Percentiles rank a stretch among this genome's conserved stretches.
These are phyloP conservation scores for Syncephalastrum racemosum DNA, from an alignment of 371 early-diverging fungal genomes.

Conservation along the genomic window DNA sequence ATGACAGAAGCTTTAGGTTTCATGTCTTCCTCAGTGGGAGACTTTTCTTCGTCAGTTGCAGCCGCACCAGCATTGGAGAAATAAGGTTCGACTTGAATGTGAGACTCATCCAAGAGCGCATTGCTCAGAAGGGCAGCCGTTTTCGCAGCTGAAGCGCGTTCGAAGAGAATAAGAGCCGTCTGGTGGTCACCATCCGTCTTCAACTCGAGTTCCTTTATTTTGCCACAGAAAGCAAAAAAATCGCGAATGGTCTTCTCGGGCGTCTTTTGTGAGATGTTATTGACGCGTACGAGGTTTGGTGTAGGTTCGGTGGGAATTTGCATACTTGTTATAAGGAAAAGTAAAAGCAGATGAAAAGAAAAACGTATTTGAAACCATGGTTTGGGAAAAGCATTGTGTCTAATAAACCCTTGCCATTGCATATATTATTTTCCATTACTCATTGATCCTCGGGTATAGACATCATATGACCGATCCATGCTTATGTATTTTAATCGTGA, in stretches of 20 bases:
- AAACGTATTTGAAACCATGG: background rate
- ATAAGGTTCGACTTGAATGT: constrained; percentile 52
- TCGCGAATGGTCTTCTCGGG: constrained; percentile 48
- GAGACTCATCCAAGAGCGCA: constrained; percentile 54
- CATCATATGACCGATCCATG: no score
- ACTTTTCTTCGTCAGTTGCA: constrained; percentile 6
- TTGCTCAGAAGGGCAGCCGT: constrained; percentile 60
- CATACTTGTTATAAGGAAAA: constrained; percentile 3
- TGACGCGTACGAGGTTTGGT: constrained; percentile 40
- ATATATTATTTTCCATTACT: no score
- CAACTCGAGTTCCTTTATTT: constrained; percentile 56
- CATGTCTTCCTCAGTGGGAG: constrained; percentile 32
- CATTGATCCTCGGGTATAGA: no score
- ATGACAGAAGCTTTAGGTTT: constrained; percentile 54
- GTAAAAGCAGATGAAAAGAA: background rate
- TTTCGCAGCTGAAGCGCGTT: constrained; percentile 56
- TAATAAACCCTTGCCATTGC: no score
- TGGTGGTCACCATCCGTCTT: constrained; percentile 37
- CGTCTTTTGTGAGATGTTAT: constrained; percentile 37
- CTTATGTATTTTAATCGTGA: no score
- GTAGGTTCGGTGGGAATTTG: constrained; percentile 40
- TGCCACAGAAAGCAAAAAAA: constrained; percentile 64
- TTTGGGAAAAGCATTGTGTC: no score
- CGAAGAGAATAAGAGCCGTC: constrained; percentile 48
- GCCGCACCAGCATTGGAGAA: constrained; percentile 22